Percentiles rank a stretch among this genome's conserved stretches.
phyloP scores from a whole-genome alignment of 768 basidiomycete genomes.

The Macrolepiota albuminosa region DNA sequence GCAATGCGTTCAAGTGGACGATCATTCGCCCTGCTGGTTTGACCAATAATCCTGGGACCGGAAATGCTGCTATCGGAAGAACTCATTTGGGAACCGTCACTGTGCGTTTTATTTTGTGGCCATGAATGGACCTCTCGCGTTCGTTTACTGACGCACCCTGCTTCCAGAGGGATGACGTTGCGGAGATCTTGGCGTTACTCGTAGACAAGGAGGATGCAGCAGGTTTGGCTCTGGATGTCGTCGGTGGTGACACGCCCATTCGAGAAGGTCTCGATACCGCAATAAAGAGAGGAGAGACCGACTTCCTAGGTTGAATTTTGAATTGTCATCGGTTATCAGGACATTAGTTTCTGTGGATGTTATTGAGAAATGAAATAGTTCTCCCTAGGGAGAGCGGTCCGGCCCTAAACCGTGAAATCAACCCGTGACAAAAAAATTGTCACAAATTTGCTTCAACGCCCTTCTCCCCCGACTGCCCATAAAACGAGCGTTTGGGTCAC shows the following conservation, averaged over 20 bases:
- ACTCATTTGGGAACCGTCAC: constrained; percentile 47
- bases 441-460: background rate
- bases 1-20: constrained; percentile 59
- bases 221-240: constrained; percentile 57
- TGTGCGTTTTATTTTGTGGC: constrained; percentile 27
- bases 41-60: constrained; percentile 45
- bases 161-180: constrained; percentile 45
- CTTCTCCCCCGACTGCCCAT: background rate
- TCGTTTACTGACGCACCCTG: background rate
- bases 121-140: background rate
- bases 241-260: constrained; percentile 46
- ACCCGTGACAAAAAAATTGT: background rate
- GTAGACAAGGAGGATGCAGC: constrained; percentile 47
- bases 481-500: background rate
- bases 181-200: constrained; percentile 39
- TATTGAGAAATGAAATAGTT: background rate
- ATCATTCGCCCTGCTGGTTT: constrained; percentile 64
- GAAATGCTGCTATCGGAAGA: constrained; percentile 46
- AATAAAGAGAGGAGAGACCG: constrained; percentile 45
- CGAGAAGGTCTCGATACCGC: constrained; percentile 43
- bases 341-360: background rate
- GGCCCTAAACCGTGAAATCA: constrained; percentile 9
- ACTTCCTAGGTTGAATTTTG: constrained; percentile 28
- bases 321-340: background rate
- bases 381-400: background rate